phyloP scores from a whole-genome alignment of 1,284 basidiomycete genomes.

The Moesziomyces parantarcticus region DNA sequence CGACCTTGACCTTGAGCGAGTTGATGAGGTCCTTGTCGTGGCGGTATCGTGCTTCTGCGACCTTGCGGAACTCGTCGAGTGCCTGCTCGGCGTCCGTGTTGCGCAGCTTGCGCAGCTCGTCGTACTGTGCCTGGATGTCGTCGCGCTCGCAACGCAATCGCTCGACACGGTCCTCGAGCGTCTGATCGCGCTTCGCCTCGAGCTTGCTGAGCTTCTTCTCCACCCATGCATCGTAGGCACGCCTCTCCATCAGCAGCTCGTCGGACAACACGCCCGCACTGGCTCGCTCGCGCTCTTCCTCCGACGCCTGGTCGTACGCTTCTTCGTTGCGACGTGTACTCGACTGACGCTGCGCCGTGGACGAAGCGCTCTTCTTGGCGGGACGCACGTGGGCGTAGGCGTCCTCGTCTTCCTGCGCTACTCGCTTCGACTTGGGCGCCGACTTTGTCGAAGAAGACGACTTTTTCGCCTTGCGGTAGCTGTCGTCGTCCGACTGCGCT shows the following conservation, averaged over 20 bases:
- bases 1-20: slow-evolving; percentile 46
- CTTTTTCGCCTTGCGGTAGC: slow-evolving; percentile 28
- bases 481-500: slow-evolving; percentile 16
- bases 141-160: slow-evolving; percentile 52
- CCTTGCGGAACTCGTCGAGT: slow-evolving; percentile 54
- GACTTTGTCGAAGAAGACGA: slow-evolving; percentile 11
- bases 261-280: slow-evolving; percentile 13
- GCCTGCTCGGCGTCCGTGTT: slow-evolving; percentile 52
- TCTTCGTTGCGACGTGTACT: neutral
- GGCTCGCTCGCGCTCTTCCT: slow-evolving; percentile 3
- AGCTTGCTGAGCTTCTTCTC: slow-evolving; percentile 44
- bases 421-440: slow-evolving; percentile 17
- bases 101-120: slow-evolving; percentile 58
- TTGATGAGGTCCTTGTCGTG: slow-evolving; percentile 45
- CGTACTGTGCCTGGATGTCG: slow-evolving; percentile 61
- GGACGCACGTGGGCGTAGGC: slow-evolving; percentile 11
- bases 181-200: slow-evolving; percentile 40
- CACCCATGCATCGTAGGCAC: slow-evolving; percentile 38
- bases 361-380: slow-evolving; percentile 15
- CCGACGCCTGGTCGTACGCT: slow-evolving; percentile 3
- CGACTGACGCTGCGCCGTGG: neutral
- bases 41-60: slow-evolving; percentile 52
- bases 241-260: slow-evolving; percentile 30
- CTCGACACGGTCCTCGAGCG: slow-evolving; percentile 47
- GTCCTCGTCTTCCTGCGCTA: slow-evolving; percentile 7